Conservation (phyloP, 345 rosid genomes). For the Arabis hirsuta region DNA sequence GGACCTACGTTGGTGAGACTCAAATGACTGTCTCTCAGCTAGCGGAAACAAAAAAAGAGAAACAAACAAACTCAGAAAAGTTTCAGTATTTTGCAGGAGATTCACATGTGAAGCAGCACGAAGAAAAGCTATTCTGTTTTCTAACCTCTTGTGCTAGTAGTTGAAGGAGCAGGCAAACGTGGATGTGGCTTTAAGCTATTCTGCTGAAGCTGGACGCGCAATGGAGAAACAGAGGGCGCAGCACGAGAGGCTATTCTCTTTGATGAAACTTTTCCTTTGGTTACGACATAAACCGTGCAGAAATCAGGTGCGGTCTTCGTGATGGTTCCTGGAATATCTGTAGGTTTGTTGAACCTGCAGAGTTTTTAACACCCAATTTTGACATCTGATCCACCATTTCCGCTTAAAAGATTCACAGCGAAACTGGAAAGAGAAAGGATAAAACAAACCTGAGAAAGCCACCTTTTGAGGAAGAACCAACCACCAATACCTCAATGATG, state of each 20-base stretch:
- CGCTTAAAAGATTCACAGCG: not conserved
- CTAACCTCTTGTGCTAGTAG: constrained; percentile 51
- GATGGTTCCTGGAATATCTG: constrained; percentile 63
- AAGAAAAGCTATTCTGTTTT: not conserved
- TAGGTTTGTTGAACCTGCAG: constrained; percentile 62
- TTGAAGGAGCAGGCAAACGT: constrained; percentile 37
- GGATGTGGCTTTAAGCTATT: constrained; percentile 40
- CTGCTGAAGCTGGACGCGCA: constrained; percentile 48
- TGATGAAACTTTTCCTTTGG: constrained; percentile 78
- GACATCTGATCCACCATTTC: constrained; percentile 21
- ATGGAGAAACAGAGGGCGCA: constrained; percentile 59
- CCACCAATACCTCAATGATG: constrained; percentile 63
- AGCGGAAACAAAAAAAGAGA: constrained; percentile 8
- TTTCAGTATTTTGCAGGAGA: constrained; percentile 21
- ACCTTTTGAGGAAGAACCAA: constrained; percentile 66
- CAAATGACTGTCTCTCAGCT: constrained; percentile 54
- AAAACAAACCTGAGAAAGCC: constrained; percentile 76
- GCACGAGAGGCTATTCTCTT: constrained; percentile 70
- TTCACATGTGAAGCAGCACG: constrained; percentile 17
- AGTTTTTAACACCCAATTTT: constrained; percentile 17
- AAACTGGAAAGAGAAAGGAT: not conserved
- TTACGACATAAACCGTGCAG: constrained; percentile 67
- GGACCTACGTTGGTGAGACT: constrained; percentile 52
- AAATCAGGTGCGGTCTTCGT: constrained; percentile 83
- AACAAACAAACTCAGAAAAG: constrained; percentile 15